phyloP scores from a whole-genome alignment of 2,329 filamentous ascomycete species.

The Myriangium duriaei region DNA sequence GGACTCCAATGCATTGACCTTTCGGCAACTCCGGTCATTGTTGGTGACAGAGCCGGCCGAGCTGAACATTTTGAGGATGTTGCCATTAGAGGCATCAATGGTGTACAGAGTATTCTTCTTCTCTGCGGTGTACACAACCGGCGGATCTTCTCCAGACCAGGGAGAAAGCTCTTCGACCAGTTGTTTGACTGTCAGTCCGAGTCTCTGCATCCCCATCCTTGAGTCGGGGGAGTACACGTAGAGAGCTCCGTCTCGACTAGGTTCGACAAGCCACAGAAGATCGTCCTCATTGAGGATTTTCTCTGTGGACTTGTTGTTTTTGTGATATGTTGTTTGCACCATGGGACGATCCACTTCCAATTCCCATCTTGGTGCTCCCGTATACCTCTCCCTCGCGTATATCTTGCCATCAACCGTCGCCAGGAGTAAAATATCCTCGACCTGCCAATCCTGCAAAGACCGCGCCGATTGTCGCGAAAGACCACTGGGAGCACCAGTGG shows the following conservation, averaged over 20 bases:
- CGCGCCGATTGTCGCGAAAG: conserved; percentile 80
- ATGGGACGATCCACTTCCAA: conserved; percentile 74
- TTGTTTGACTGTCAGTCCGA: conserved; percentile 67
- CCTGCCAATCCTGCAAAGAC: conserved; percentile 98
- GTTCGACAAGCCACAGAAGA: conserved; percentile 91
- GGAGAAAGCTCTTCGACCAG: conserved; percentile 74
- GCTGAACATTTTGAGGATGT: conserved; percentile 73
- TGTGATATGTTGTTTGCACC: conserved; percentile 78
- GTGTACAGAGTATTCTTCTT: conserved; percentile 86
- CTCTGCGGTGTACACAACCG: conserved; percentile 78
- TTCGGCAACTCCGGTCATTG: conserved; percentile 61
- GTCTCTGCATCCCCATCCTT: conserved; percentile 48
- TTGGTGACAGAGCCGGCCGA: conserved; percentile 54
- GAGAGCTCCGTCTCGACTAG: conserved; percentile 71
- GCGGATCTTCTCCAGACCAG: conserved; percentile 60
- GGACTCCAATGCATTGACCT: conserved; percentile 47
- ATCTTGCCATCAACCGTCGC: conserved; percentile 98
- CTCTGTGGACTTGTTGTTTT: conserved; percentile 52
- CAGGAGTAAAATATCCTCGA: conserved; percentile 99
- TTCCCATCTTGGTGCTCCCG: conserved; percentile 74
- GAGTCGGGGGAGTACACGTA: conserved; percentile 70
- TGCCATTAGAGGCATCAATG: conserved; percentile 74
- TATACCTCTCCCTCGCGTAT: conserved; percentile 79
- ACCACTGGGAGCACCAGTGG: conserved; percentile 43
- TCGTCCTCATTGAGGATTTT: conserved; percentile 52